These are phyloP conservation scores for Mucor velutinosus DNA, from an alignment of 371 early-diverging fungal species.

Conservation along the genomic window DNA sequence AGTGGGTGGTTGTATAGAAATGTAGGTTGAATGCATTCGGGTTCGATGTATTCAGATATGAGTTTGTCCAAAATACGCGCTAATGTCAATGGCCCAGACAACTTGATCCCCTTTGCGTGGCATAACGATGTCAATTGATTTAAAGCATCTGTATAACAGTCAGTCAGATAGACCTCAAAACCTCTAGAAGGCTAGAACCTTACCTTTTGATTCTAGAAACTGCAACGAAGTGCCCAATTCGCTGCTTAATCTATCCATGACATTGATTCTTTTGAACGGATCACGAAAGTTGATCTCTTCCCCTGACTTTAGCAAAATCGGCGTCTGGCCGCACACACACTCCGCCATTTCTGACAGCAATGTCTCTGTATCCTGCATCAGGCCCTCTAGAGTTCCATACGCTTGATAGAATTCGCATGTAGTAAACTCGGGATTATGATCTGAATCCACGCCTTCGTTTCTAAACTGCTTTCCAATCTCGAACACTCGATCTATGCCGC, in stretches of 20 bases:
- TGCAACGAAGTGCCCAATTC: constrained; percentile 54
- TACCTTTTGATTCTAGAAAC: constrained; percentile 49
- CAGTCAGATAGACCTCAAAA: background rate
- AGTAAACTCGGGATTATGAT: constrained; percentile 99
- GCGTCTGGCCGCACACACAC: constrained; percentile 72
- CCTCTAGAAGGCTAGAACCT: background rate
- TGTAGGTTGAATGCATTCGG: constrained; percentile 90
- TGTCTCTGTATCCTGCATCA: constrained; percentile 87
- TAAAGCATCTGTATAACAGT: constrained; percentile 29
- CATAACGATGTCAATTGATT: constrained; percentile 56
- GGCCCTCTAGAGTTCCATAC: constrained; percentile 82
- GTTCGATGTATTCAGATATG: constrained; percentile 91
- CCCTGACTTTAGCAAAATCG: constrained; percentile 60
- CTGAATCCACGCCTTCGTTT: constrained; percentile 97
- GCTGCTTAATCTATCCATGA: constrained; percentile 69
- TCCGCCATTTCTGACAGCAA: constrained; percentile 87
- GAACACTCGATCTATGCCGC: constrained; percentile 94
- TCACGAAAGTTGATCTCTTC: constrained; percentile 69
- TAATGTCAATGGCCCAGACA: constrained; percentile 74
- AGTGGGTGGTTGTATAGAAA: constrained; percentile 93
- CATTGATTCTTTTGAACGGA: constrained; percentile 84
- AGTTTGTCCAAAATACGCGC: constrained; percentile 89
- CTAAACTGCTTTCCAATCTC: constrained; percentile 98
- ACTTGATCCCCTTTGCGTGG: constrained; percentile 51
- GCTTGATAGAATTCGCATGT: constrained; percentile 98